Evolutionary conservation across 805 yeast genomes (phyloP).

Genomic region (Candida glaebosa): DNA sequence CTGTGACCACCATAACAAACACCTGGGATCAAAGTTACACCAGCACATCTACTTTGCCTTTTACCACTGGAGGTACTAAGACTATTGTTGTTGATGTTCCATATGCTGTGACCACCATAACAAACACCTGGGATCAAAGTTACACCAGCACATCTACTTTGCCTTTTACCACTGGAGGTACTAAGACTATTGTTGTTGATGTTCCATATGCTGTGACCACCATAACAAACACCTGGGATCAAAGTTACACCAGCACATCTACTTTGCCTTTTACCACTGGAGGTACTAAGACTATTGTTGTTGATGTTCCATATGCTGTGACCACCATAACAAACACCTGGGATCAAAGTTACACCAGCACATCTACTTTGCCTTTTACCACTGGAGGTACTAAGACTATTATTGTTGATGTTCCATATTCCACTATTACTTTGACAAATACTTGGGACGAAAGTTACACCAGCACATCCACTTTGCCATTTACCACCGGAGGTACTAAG

Average conservation of each 20-base stretch:
- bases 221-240: neutral
- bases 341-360: neutral
- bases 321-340: neutral
- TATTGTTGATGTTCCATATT: constrained; percentile 11
- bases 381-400: constrained; percentile 7
- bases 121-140: neutral
- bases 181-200: constrained; percentile 10
- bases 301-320: constrained; percentile 10
- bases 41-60: neutral
- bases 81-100: constrained; percentile 13
- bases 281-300: constrained; percentile 9
- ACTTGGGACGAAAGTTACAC: constrained; percentile 7
- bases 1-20: neutral
- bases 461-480: constrained; percentile 9
- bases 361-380: neutral
- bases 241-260: neutral
- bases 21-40: neutral
- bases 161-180: neutral
- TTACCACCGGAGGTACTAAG: constrained; percentile 10
- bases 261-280: neutral
- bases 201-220: constrained; percentile 9
- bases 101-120: constrained; percentile 5
- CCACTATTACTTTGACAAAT: constrained; percentile 6
- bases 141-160: neutral
- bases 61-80: neutral